Percentiles rank a stretch among this genome's conserved stretches.
These are phyloP conservation scores for Ascodesmis nigricans DNA, from an alignment of 495 filamentous ascomycete species.

Conservation along the genomic window DNA sequence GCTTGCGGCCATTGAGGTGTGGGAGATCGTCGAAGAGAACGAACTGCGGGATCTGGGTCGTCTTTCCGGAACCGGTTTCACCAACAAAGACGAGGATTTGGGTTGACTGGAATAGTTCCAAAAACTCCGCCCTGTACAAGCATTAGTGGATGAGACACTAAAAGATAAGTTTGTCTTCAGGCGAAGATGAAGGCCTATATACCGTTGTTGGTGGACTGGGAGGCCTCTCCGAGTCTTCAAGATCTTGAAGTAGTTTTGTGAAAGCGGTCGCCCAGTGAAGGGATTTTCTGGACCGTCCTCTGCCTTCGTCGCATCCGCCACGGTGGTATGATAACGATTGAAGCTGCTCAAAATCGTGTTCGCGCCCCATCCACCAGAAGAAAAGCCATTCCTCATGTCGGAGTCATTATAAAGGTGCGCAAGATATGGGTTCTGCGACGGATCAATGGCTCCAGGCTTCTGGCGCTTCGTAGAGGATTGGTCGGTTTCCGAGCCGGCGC, in stretches of 20 bases:
- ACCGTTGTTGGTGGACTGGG: conserved; percentile 79
- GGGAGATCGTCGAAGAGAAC: conserved; percentile 93
- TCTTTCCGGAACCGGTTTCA: conserved; percentile 98
- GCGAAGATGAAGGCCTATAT: conserved; percentile 14
- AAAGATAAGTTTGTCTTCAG: conserved; percentile 6
- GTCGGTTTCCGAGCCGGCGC: background rate
- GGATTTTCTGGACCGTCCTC: conserved; percentile 74
- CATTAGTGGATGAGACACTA: conserved; percentile 2
- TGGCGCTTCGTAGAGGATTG: conserved; percentile 6
- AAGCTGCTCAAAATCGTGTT: conserved; percentile 38
- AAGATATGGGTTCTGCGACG: conserved; percentile 53
- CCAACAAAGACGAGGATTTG: conserved; percentile 97
- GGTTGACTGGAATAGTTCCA: conserved; percentile 70
- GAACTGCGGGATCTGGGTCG: conserved; percentile 96
- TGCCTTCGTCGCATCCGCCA: conserved; percentile 42
- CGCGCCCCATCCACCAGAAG: too few relatives aligned
- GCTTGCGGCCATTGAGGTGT: conserved; percentile 50
- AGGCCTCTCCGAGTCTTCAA: conserved; percentile 61
- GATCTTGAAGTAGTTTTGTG: conserved; percentile 70
- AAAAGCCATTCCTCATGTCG: conserved; percentile 20
- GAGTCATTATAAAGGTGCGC: conserved; percentile 57
- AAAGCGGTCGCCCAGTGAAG: conserved; percentile 55
- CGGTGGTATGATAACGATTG: conserved; percentile 60
- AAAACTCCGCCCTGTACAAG: conserved; percentile 59
- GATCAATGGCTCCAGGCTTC: conserved; percentile 13